These are phyloP conservation scores for Raphanus raphanistrum DNA, from an alignment of 345 rosid genomes.

Conservation along the genomic window DNA sequence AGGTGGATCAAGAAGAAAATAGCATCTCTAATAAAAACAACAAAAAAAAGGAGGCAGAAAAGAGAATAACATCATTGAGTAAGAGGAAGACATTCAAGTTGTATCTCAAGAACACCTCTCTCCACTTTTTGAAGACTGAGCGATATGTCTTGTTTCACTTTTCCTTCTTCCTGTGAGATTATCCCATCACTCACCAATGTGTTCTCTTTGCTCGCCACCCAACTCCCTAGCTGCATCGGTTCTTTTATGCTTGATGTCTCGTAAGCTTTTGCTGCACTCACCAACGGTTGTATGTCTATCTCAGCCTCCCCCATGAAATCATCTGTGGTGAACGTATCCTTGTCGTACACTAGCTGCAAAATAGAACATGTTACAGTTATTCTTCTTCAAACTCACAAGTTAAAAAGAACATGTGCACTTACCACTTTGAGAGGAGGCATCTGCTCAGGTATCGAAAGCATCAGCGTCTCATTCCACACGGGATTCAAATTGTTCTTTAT, in stretches of 20 bases:
- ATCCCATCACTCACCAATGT: slow-evolving; percentile 74
- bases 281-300: slow-evolving; percentile 87
- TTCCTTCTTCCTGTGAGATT: slow-evolving; percentile 67
- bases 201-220: slow-evolving; percentile 71
- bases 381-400: too few relatives aligned
- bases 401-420: slow-evolving; percentile 21
- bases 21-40: neutral
- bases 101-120: slow-evolving; percentile 80
- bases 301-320: slow-evolving; percentile 99
- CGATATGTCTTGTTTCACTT: slow-evolving; percentile 74
- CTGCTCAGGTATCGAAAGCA: slow-evolving; percentile 89
- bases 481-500: slow-evolving; percentile 96
- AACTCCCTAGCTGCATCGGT: slow-evolving; percentile 73
- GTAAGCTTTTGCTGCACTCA: slow-evolving; percentile 73
- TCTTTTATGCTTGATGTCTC: slow-evolving; percentile 57
- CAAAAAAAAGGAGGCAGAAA: neutral
- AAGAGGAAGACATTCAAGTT: slow-evolving; percentile 92
- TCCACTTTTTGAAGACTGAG: slow-evolving; percentile 84
- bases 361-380: too few relatives aligned
- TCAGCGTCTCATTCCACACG: slow-evolving; percentile 92
- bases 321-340: slow-evolving; percentile 78
- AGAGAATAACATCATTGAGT: slow-evolving; percentile 51
- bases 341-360: slow-evolving; percentile 80
- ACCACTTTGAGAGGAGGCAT: slow-evolving; percentile 93
- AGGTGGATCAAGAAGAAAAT: slow-evolving; percentile 20